Base-by-base conservation (phyloP, 805 yeast species). In the Metschnikowia kofuensis region DNA sequence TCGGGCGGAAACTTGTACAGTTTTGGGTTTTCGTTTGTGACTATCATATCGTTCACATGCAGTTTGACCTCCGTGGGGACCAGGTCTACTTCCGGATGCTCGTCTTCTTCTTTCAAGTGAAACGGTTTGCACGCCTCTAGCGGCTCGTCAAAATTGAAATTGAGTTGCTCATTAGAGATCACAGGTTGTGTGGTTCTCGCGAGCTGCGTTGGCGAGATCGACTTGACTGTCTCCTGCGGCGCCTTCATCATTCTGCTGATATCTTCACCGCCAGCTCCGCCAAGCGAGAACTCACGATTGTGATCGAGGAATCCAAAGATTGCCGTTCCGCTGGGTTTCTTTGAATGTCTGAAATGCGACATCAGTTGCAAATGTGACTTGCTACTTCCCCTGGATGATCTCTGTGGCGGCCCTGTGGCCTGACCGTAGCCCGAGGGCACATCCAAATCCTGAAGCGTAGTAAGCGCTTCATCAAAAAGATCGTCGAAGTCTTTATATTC, bases 261-360 rank as follows among this genome's bases (percentile, higher is more conserved):
- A 55, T 61, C 61, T 7, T 48, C 49, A 11, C 16, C 35, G 34
- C 62, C 51, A 5, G 72, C 45, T 11, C 85, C 86, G 7, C 83
- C 78, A 40, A 86, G 76, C 2, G 87, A 80, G 35, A 86, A 64
- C 41, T 82, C 85, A 49, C 80, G 78, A 50, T 76, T 76, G 62
- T 86, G 91, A 40, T 80, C 82, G 8, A 75, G 69, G 55, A 78
- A 86, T 0, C 95, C 95, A 65, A 87, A 87, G 28, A 87, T 86
- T 2, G 87, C 92, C 4, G 92, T 84, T 12, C 95, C 95, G 69
- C 90, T 84, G 15, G 79, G 73, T 49, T 82, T 80, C 54, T 88
- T 77, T 45, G 76, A 66, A 61, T 86, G 92, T 30, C 56, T 53
- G 31, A 49, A 44, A 37, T 58, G 45, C 46, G 57, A 48, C 56